phyloP scores from a whole-genome alignment of 495 filamentous ascomycete genomes.

The Podospora conica region DNA sequence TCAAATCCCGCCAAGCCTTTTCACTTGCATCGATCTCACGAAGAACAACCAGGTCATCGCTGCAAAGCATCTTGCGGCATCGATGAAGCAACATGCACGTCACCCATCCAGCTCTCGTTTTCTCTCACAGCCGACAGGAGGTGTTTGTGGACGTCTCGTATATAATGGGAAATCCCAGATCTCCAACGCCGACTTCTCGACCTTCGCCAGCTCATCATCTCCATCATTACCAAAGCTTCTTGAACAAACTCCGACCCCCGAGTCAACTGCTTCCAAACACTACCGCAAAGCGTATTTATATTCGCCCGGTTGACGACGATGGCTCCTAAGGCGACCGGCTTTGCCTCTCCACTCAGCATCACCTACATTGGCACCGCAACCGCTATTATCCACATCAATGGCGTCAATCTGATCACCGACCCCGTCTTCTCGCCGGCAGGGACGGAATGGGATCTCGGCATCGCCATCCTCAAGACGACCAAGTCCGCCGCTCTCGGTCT shows the following conservation, averaged over 20 bases:
- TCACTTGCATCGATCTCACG: background rate
- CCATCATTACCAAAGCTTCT: constrained; percentile 1
- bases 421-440: constrained; percentile 47
- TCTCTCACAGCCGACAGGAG: background rate
- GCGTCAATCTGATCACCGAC: constrained; percentile 46
- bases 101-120: background rate
- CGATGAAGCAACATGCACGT: background rate
- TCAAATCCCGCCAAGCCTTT: constrained; percentile 17
- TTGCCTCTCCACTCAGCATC: constrained; percentile 20
- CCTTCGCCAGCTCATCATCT: background rate
- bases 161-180: background rate
- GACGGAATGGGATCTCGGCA: constrained; percentile 32
- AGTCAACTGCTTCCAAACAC: background rate
- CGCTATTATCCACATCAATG: constrained; percentile 43
- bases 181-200: background rate
- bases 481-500: constrained; percentile 34
- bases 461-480: constrained; percentile 26
- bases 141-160: background rate
- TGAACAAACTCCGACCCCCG: background rate
- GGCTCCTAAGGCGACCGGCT: constrained; percentile 10
- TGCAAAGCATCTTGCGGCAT: background rate
- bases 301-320: constrained; percentile 1
- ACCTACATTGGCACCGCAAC: constrained; percentile 50
- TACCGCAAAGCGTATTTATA: background rate
- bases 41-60: background rate